Conservation (phyloP, 208 protist species). For the Acanthamoeba castellanii region DNA sequence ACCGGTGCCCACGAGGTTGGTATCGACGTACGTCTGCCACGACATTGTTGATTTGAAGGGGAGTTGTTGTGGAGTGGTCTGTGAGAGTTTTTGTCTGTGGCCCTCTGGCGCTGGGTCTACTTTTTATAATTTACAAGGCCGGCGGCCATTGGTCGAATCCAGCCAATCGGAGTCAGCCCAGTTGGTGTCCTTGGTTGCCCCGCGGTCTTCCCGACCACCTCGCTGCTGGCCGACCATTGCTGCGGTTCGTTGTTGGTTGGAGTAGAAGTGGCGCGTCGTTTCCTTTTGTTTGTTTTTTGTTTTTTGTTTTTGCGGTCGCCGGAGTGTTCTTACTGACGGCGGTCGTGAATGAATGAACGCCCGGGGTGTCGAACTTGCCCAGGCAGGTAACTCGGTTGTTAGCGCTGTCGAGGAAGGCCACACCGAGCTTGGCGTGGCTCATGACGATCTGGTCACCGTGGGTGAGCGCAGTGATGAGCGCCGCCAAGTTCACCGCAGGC, state of each 20-base stretch:
- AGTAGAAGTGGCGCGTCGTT: neutral
- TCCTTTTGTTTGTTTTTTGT: neutral
- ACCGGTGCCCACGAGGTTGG: constrained; percentile 89
- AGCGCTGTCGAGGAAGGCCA: too few relatives aligned
- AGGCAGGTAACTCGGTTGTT: neutral
- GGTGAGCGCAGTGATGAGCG: neutral
- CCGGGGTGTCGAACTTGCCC: neutral
- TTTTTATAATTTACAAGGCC: neutral
- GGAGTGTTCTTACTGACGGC: too few relatives aligned
- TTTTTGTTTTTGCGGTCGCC: neutral
- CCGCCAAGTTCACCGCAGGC: neutral
- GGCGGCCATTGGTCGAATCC: neutral
- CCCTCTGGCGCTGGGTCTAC: neutral
- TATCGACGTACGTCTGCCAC: constrained; percentile 90
- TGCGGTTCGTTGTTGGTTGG: neutral
- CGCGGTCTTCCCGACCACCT: neutral
- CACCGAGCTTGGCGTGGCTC: neutral
- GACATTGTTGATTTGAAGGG: constrained; percentile 80
- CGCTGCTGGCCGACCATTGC: neutral
- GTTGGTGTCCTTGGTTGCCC: neutral
- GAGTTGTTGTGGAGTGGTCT: neutral
- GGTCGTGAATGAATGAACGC: neutral
- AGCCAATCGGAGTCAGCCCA: neutral
- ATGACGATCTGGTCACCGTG: neutral
- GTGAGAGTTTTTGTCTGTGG: neutral